Percentiles rank a stretch among this genome's conserved stretches.
Conservation (phyloP, 768 basidiomycete species). For the Termitomyces sp. region DNA sequence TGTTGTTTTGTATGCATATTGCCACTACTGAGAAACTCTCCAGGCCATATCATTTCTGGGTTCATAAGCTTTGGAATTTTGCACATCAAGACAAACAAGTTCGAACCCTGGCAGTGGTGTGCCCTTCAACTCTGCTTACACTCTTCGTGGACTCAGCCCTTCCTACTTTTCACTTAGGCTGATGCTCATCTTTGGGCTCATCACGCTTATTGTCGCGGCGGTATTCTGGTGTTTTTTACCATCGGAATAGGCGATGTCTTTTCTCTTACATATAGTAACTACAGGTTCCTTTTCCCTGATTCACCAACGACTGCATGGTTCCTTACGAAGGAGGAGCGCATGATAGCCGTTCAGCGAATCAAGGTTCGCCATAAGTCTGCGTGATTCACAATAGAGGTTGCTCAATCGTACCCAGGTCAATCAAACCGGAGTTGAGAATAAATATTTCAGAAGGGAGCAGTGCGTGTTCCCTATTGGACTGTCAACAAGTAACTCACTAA, state of each 20-base stretch:
- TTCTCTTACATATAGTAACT: neutral
- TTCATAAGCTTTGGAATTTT: conserved; percentile 64
- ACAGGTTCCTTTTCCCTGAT: conserved; percentile 69
- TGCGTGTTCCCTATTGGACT: conserved; percentile 27
- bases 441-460: conserved; percentile 78
- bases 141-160: neutral
- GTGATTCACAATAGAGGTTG: neutral
- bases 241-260: neutral
- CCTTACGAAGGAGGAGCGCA: conserved; percentile 58
- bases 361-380: conserved; percentile 37
- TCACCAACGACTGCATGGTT: conserved; percentile 76
- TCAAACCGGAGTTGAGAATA: conserved; percentile 80
- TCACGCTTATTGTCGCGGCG: conserved; percentile 50
- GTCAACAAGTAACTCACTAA: neutral
- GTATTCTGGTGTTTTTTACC: conserved; percentile 47
- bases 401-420: conserved; percentile 8
- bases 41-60: conserved; percentile 67
- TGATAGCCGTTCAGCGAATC: conserved; percentile 56
- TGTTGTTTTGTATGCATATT: neutral
- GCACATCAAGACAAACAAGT: conserved; percentile 50
- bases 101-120: conserved; percentile 74
- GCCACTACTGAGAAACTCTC: neutral
- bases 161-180: conserved; percentile 42
- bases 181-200: conserved; percentile 64
- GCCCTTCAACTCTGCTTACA: neutral